Percentiles rank a stretch among this genome's conserved stretches.
phyloP scores from a whole-genome alignment of 2,329 filamentous ascomycete species.

The Exophiala phaeomuriformis region DNA sequence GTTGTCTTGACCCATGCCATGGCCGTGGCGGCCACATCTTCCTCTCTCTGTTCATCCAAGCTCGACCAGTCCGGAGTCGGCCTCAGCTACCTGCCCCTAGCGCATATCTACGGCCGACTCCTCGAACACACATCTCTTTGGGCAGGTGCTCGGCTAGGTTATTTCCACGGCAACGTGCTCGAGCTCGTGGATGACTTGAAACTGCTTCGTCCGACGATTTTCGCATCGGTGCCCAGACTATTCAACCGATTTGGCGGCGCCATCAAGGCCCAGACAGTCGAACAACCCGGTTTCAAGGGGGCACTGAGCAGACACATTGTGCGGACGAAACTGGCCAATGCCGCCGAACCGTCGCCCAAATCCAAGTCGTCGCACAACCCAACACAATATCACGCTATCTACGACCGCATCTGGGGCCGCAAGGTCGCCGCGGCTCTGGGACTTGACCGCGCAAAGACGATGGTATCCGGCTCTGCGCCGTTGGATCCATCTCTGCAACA shows the following conservation, averaged over 20 bases:
- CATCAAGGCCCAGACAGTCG: constrained; percentile 69
- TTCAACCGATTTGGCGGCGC: constrained; percentile 85
- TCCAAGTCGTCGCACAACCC: constrained; percentile 57
- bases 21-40: constrained; percentile 59
- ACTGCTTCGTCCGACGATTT: constrained; percentile 69
- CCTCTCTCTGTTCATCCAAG: constrained; percentile 53
- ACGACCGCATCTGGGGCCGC: constrained; percentile 72
- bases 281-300: constrained; percentile 73
- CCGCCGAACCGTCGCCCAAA: constrained; percentile 33
- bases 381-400: constrained; percentile 49
- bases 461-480: constrained; percentile 85
- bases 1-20: constrained; percentile 69
- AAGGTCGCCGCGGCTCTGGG: constrained; percentile 81
- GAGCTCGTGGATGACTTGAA: constrained; percentile 84
- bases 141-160: constrained; percentile 69
- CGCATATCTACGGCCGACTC: constrained; percentile 87
- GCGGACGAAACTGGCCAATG: constrained; percentile 66
- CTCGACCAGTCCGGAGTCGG: constrained; percentile 55
- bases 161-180: constrained; percentile 85
- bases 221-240: constrained; percentile 83
- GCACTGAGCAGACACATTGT: constrained; percentile 73
- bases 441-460: constrained; percentile 61
- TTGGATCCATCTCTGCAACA: constrained; percentile 81
- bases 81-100: constrained; percentile 84
- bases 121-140: constrained; percentile 69